phyloP scores from a whole-genome alignment of 176 grass and related monocot species.

The Echinochloa phyllopogon region DNA sequence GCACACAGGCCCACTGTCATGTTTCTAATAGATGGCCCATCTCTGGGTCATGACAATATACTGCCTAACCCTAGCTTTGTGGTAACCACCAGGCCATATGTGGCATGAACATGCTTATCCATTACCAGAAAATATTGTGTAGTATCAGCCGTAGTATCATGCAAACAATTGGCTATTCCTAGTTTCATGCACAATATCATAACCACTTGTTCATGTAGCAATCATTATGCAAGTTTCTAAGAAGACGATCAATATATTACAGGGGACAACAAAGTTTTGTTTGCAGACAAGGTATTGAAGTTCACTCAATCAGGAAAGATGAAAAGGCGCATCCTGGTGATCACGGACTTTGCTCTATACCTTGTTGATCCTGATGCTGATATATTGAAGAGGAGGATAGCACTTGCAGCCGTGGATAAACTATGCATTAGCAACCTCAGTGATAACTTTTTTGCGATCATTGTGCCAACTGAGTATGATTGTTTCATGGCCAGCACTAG shows the following conservation, averaged over 20 bases:
- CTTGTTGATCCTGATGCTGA: conserved; percentile 85
- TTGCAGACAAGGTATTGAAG: conserved; percentile 85
- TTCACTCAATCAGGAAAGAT: conserved; percentile 91
- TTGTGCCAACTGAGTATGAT: conserved; percentile 89
- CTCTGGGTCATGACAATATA: too few species aligned
- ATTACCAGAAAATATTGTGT: neutral
- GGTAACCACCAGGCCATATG: neutral
- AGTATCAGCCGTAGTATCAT: too few species aligned
- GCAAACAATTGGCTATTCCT: conserved; percentile 7
- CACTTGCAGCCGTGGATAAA: conserved; percentile 84
- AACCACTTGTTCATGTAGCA: neutral
- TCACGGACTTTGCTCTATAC: conserved; percentile 94
- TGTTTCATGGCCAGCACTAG: conserved; percentile 83
- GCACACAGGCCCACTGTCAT: too few species aligned
- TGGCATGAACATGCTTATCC: neutral
- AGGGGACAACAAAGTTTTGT: conserved; percentile 91
- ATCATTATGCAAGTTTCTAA: neutral
- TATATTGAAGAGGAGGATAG: conserved; percentile 92
- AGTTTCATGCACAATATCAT: neutral
- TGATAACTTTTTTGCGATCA: conserved; percentile 88
- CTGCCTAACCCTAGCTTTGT: neutral
- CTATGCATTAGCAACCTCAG: conserved; percentile 75
- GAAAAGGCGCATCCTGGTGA: conserved; percentile 80
- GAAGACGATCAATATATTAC: conserved; percentile 21
- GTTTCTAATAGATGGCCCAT: too few species aligned